phyloP scores from a whole-genome alignment of 108 stramenopile species.

The Chaetoceros tenuissimus region DNA sequence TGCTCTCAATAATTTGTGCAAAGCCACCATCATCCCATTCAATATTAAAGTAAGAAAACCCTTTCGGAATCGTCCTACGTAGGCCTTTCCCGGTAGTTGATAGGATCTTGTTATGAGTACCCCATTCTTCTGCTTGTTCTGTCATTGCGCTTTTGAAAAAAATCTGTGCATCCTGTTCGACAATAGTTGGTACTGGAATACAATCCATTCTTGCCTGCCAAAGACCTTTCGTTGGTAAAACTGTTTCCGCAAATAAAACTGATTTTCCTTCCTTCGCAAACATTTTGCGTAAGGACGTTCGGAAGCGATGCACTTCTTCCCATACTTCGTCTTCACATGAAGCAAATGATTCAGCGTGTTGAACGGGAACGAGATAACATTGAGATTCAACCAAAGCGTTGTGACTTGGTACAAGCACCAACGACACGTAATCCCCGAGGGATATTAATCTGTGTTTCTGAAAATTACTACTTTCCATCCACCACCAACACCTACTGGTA shows the following conservation, averaged over 20 bases:
- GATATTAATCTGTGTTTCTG: conserved; percentile 50
- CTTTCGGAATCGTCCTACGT: conserved; percentile 48
- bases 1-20: conserved; percentile 60
- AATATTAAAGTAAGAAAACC: conserved; percentile 67
- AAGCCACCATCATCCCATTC: conserved; percentile 57
- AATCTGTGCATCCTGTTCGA: conserved; percentile 53
- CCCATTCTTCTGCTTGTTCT: conserved; percentile 75
- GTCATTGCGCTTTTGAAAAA: conserved; percentile 49
- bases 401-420: conserved; percentile 56
- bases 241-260: conserved; percentile 61
- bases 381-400: conserved; percentile 30
- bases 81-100: conserved; percentile 34
- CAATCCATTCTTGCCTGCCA: conserved; percentile 69
- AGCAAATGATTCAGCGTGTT: conserved; percentile 51
- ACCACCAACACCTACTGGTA: conserved; percentile 63
- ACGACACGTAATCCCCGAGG: conserved; percentile 51
- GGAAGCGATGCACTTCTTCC: conserved; percentile 59
- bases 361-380: conserved; percentile 50
- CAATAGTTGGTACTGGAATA: conserved; percentile 40
- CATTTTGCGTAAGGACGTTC: conserved; percentile 37
- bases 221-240: conserved; percentile 29
- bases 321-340: conserved; percentile 51
- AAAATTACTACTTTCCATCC: conserved; percentile 62
- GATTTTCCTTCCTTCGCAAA: conserved; percentile 39
- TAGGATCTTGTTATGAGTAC: conserved; percentile 60